A percentile compares a stretch with the other conserved stretches of the same genome.
These are phyloP conservation scores for Phlebopus sp. DNA, from an alignment of 1,284 basidiomycete species.

Conservation along the genomic window DNA sequence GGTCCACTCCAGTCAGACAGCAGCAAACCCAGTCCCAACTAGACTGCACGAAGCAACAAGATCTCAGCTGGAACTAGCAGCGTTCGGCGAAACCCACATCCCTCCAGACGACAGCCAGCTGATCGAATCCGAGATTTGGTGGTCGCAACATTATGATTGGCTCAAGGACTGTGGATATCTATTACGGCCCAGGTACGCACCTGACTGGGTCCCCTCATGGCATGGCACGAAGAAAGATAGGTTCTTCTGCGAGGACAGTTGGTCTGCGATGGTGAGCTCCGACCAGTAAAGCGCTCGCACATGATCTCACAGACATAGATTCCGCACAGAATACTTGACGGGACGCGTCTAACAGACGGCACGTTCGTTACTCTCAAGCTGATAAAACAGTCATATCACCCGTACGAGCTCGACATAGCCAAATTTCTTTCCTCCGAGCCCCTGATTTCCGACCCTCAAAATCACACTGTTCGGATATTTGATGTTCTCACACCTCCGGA, in stretches of 20 bases:
- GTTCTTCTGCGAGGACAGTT: conserved; percentile 20
- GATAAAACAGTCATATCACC: conserved; percentile 11
- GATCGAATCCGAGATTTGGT: conserved; percentile 14
- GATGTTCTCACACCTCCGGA: conserved; percentile 19
- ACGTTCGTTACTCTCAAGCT: conserved; percentile 30
- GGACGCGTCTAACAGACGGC: conserved; percentile 30
- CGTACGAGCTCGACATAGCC: conserved; percentile 28
- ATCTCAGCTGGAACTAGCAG: not conserved
- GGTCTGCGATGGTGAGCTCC: conserved; percentile 6
- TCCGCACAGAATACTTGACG: conserved; percentile 27
- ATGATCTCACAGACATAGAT: not conserved
- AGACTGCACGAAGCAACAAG: too few relatives aligned
- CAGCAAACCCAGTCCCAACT: too few relatives aligned
- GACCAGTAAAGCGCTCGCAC: too few relatives aligned
- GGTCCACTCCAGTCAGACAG: too few relatives aligned
- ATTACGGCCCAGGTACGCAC: conserved; percentile 35
- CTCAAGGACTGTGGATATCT: conserved; percentile 32
- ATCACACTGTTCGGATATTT: conserved; percentile 30
- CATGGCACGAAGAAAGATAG: conserved; percentile 9
- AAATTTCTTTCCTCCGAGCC: conserved; percentile 3
- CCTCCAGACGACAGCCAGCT: not conserved
- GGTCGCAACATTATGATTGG: conserved; percentile 27
- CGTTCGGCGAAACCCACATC: not conserved
- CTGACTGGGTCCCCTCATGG: conserved; percentile 39
- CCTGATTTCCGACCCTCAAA: conserved; percentile 11